These are phyloP conservation scores for Oenanthe javanica DNA, from an alignment of 140 eudicot species.

Conservation along the genomic window DNA sequence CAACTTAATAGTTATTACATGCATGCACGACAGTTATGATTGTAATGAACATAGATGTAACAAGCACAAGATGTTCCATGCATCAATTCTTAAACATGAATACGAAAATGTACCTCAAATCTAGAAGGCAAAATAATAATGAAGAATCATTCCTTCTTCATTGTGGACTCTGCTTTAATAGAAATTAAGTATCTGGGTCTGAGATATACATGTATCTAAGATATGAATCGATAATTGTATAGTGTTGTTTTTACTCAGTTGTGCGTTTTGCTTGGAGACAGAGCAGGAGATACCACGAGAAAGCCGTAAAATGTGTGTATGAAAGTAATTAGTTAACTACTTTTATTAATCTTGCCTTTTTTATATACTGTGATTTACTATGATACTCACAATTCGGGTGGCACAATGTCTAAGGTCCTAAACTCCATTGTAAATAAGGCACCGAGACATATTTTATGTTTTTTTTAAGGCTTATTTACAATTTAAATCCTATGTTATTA, in stretches of 20 bases:
- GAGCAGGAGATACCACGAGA: background rate
- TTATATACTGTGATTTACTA: no score
- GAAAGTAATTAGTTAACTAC: background rate
- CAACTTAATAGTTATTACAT: background rate
- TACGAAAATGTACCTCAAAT: background rate
- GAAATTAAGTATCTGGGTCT: background rate
- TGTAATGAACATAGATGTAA: background rate
- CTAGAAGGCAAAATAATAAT: background rate
- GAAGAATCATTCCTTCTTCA: background rate
- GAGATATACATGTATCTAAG: background rate
- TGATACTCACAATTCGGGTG: no score
- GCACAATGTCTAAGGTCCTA: no score
- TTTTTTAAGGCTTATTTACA: no score
- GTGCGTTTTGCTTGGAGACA: background rate
- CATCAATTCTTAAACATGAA: background rate
- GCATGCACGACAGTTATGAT: background rate
- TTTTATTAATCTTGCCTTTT: no score
- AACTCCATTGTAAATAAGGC: no score
- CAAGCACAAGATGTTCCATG: no score
- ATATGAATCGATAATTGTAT: background rate
- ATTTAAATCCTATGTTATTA: no score
- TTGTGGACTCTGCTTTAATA: background rate
- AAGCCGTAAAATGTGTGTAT: background rate
- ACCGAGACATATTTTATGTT: no score
- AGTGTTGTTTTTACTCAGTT: background rate